Percentiles rank a stretch among this genome's conserved stretches.
phyloP scores from a whole-genome alignment of 306 rosid species.

The Dryas drummondii region DNA sequence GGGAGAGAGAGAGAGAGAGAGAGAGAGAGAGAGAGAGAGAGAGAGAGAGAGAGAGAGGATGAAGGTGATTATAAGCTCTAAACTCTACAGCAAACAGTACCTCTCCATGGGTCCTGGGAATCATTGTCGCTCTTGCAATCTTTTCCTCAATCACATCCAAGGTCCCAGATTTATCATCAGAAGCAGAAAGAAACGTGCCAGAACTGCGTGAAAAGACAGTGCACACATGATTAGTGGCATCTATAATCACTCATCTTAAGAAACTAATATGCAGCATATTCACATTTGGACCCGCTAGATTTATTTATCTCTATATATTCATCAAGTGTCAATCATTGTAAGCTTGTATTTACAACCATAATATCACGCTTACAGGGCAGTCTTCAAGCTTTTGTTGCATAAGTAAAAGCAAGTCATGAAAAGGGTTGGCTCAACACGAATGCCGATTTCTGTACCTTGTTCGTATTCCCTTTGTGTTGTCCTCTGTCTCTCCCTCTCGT shows the following conservation, averaged over 20 bases:
- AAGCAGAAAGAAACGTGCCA: conserved; percentile 70
- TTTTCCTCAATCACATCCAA: conserved; percentile 73
- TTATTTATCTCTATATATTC: background rate
- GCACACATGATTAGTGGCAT: background rate
- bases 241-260: background rate
- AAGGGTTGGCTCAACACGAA: background rate
- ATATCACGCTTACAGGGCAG: background rate
- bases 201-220: conserved; percentile 49
- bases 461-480: conserved; percentile 58
- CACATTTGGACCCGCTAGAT: background rate
- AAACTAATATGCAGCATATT: background rate
- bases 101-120: conserved; percentile 86
- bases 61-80: conserved; percentile 6
- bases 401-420: background rate
- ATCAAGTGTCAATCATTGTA: background rate
- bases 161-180: conserved; percentile 62
- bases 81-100: conserved; percentile 36
- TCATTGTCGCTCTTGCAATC: conserved; percentile 78
- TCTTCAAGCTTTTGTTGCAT: background rate
- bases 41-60: background rate
- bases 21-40: too few relatives aligned
- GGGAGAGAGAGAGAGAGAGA: too few relatives aligned
- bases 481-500: conserved; percentile 71
- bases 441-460: conserved; percentile 57
- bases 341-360: background rate